Evolutionary conservation across 129 eudicot genomes (phyloP), one percentile per base, ranked within the genome.

Genomic region (Mikania micrantha): DNA sequence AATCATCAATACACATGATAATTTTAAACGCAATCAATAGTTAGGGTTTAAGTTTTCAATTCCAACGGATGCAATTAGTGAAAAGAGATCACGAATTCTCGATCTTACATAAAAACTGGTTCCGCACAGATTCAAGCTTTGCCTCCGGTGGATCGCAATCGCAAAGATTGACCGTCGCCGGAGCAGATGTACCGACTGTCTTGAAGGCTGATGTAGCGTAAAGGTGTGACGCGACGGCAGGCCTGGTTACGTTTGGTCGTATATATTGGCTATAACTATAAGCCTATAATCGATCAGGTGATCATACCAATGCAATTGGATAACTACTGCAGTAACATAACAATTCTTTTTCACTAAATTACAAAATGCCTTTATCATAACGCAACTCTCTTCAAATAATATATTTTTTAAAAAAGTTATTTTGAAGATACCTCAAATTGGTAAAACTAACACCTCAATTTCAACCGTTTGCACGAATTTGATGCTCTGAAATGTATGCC

Each of bases 191-290:
- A n/a, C n/a, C n/a, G 22, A 16, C 7, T 1, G 53, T 7, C 9
- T 5, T 20, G 31, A 49, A 1, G 58, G 29, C 0, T 2, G 3
- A 7, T 3, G 6, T 32, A 32, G 36, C 36, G 6, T 5, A 32
- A 4, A 32, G 15, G 36, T 54, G 61, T 54, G 61, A 54, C 61
- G 36, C 61, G 61, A 54, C 61, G 61, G 20, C 35, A 54, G 36
- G 36, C 5, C 3, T 27, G 35, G 60, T 21, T 53, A 13, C 35
- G 36, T 54, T 54, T 54, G 61, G 61, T 35, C 35, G 61, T 54
- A 24, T 24, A 25, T 25, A 52, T 52, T n/a, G n/a, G n/a, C n/a
- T n/a, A n/a, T n/a, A n/a, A n/a, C n/a, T n/a, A n/a, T n/a, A n/a
- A n/a, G n/a, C n/a, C n/a, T n/a, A n/a, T 21, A 7, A 5, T 50